A percentile compares a stretch with the other conserved stretches of the same genome.
Conservation (phyloP, 2,329 filamentous ascomycete species). For the Phialophora expanda region DNA sequence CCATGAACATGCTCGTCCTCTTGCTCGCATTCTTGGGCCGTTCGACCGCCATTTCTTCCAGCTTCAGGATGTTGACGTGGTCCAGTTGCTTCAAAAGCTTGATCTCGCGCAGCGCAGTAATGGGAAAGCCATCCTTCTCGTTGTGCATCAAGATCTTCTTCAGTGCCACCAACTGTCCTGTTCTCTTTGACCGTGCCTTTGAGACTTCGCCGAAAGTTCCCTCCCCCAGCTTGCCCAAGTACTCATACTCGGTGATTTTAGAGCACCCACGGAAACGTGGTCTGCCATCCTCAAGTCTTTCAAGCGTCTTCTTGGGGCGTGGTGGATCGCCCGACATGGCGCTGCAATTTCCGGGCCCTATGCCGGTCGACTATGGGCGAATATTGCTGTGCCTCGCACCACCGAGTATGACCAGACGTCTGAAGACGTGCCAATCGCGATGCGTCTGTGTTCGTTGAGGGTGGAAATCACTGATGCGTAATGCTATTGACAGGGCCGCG, state of each 20-base stretch:
- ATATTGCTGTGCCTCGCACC: neutral
- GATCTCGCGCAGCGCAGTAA: constrained; percentile 95
- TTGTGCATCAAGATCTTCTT: constrained; percentile 99
- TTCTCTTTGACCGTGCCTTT: constrained; percentile 78
- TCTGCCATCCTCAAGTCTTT: constrained; percentile 54
- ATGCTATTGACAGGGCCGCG: constrained; percentile 30
- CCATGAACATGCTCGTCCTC: constrained; percentile 95
- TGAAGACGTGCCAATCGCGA: neutral
- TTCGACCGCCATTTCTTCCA: constrained; percentile 97
- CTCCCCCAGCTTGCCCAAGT: constrained; percentile 71
- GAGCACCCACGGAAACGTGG: constrained; percentile 82
- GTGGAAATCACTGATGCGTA: neutral
- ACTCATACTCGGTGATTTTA: constrained; percentile 48
- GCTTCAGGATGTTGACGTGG: constrained; percentile 81
- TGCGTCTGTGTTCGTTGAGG: constrained; percentile 3
- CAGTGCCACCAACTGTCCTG: constrained; percentile 77
- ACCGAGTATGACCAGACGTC: neutral
- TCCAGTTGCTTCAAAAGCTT: constrained; percentile 95
- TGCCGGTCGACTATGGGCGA: neutral
- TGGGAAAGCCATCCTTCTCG: constrained; percentile 99
- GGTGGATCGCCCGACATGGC: constrained; percentile 25
- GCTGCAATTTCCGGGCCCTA: neutral
- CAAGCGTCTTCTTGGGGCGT: constrained; percentile 44
- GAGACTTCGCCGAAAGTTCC: constrained; percentile 96
- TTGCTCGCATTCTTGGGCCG: constrained; percentile 73